Conservation (phyloP, 768 basidiomycete genomes). For the Lentinula sp. region DNA sequence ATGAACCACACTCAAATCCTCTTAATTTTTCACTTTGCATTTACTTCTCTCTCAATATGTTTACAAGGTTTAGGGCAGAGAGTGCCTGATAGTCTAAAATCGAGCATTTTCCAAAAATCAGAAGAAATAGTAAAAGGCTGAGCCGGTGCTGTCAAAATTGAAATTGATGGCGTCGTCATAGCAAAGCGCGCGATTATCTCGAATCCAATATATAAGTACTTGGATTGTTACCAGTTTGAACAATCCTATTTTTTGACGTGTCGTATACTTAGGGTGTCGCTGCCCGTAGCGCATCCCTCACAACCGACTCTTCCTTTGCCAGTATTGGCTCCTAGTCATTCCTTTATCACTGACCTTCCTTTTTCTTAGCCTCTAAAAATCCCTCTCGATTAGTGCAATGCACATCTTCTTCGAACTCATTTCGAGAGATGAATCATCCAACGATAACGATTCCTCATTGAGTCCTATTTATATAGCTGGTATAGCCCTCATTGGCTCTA, state of each 20-base stretch:
- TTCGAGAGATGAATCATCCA: background rate
- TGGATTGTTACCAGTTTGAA: too few species aligned
- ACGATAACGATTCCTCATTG: background rate
- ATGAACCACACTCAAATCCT: too few species aligned
- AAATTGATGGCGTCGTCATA: conserved; percentile 4
- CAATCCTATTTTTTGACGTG: too few species aligned
- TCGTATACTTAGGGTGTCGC: background rate
- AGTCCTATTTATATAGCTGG: conserved; percentile 40
- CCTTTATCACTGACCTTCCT: background rate
- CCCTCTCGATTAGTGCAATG: background rate
- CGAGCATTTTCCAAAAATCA: too few species aligned
- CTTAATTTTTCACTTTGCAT: too few species aligned
- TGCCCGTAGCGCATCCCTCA: background rate
- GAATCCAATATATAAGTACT: background rate
- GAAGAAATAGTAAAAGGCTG: too few species aligned
- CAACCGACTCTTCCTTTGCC: background rate
- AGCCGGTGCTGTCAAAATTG: too few species aligned
- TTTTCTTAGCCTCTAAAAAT: background rate
- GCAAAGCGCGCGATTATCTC: background rate
- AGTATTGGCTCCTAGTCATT: background rate
- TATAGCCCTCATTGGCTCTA: conserved; percentile 38
- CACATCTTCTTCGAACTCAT: background rate
- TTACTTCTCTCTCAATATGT: too few species aligned
- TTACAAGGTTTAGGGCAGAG: too few species aligned
- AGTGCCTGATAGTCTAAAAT: too few species aligned